Evolutionary conservation across 257 asterid genomes (phyloP), one percentile per base, ranked within the genome.

Genomic region (Rehmannia glutinosa): DNA sequence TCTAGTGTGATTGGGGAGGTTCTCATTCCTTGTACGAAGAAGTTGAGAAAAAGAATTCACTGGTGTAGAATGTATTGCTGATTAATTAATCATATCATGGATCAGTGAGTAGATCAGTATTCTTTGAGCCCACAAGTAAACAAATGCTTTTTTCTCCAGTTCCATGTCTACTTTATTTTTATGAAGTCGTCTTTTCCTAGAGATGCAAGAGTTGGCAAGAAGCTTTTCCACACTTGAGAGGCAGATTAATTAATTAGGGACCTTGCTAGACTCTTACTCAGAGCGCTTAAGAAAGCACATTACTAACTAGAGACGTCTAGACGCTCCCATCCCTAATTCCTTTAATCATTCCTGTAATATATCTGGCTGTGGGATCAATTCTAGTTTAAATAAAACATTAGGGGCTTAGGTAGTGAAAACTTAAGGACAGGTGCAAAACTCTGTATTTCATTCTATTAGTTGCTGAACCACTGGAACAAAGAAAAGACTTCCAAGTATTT

Each of bases 391-490:
- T 2, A 21, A 65, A 8, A 35, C 47, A 30, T 2, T 39, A 60
- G 66, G 23, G 56, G 30, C 32, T 30, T 28, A 49, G 15, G 49
- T 61, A 39, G 66, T 21, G 36, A 61, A 38, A 17, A 17, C n/a
- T n/a, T 10, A 36, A 33, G 60, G 60, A 15, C 38, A 24, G 35
- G 9, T 25, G 38, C 11, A 19, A 13, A 27, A 20, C 32, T 35
- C 50, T 1, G 50, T 38, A 20, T 23, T 16, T 33, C 24, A 24
- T 57, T 59, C 17, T 16, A 33, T 38, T 59, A 35, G 49, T 59
- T 19, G 65, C 65, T 59, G 65, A 59, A 33, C 25, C 32, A 11
- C 49, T 59, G 17, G 30, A n/a, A n/a, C n/a, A n/a, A n/a, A n/a
- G n/a, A n/a, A n/a, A n/a, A 49, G 39, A 67, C 11, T 19, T 53